These are phyloP conservation scores for Psilocybe azurescens DNA, from an alignment of 768 basidiomycete species.

Conservation along the genomic window DNA sequence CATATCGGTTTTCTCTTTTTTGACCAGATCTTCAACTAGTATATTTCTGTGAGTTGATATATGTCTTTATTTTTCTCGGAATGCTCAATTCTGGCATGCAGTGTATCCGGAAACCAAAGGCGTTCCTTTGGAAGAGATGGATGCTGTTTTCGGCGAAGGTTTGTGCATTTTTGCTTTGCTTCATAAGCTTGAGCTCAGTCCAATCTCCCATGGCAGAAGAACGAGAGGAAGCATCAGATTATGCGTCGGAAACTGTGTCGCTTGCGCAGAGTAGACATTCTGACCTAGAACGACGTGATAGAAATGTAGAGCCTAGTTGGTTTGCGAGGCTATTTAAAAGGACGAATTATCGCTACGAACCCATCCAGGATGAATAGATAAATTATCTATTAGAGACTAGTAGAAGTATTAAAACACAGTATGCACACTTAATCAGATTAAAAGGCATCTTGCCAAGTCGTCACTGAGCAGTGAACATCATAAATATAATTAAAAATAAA, in stretches of 20 bases:
- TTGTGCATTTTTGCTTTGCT: background rate
- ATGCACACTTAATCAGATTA: too few species aligned
- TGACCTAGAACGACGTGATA: background rate
- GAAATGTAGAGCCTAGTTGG: conserved; percentile 35
- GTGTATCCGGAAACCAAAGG: conserved; percentile 91
- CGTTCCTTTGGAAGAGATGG: conserved; percentile 90
- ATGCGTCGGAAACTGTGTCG: conserved; percentile 66
- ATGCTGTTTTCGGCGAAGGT: conserved; percentile 90
- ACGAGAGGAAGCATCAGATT: conserved; percentile 66
- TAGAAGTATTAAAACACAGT: too few species aligned
- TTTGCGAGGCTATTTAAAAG: conserved; percentile 55
- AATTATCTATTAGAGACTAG: conserved; percentile 3
- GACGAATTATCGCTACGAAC: conserved; percentile 42
- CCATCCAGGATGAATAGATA: conserved; percentile 47
- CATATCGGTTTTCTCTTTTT: background rate
- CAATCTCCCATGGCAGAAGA: conserved; percentile 28
- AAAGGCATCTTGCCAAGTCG: background rate
- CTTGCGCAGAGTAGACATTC: conserved; percentile 43
- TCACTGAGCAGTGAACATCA: background rate
- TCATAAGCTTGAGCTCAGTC: background rate
- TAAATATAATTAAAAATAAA: background rate
- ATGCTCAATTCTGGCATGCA: conserved; percentile 30
- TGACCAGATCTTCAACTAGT: conserved; percentile 41
- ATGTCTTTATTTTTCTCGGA: background rate
- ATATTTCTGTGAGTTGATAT: conserved; percentile 73